These are phyloP conservation scores for Selaginella moellendorffii DNA, from an alignment of 75 land plant species.

Conservation along the genomic window DNA sequence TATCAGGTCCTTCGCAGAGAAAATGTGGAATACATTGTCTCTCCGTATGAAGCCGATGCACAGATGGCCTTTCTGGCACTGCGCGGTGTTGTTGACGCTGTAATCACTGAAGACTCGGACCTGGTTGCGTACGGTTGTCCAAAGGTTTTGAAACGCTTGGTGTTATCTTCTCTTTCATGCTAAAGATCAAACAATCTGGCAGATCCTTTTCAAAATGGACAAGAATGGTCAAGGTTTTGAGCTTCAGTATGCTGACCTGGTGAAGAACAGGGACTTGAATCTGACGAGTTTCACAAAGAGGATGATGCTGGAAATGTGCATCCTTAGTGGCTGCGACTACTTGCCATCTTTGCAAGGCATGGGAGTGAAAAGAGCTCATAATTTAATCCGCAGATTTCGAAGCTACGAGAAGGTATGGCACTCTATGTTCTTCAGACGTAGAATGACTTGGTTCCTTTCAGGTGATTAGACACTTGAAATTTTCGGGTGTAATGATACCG, in stretches of 20 bases:
- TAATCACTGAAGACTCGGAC: slow-evolving; percentile 93
- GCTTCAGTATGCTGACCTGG: slow-evolving; percentile 45
- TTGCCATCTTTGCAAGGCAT: slow-evolving; percentile 83
- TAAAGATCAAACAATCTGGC: too few species aligned
- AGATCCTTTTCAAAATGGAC: slow-evolving; percentile 98
- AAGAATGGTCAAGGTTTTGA: slow-evolving; percentile 86
- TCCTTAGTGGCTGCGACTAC: slow-evolving; percentile 95
- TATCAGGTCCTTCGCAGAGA: slow-evolving; percentile 67
- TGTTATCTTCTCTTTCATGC: neutral
- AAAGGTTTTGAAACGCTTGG: slow-evolving; percentile 26
- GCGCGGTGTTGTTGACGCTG: slow-evolving; percentile 54
- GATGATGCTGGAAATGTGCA: slow-evolving; percentile 96
- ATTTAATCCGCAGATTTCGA: slow-evolving; percentile 49
- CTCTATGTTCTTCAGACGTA: neutral
- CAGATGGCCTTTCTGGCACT: slow-evolving; percentile 82
- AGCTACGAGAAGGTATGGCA: slow-evolving; percentile 59
- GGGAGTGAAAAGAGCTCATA: slow-evolving; percentile 89
- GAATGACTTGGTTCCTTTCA: slow-evolving; percentile 18
- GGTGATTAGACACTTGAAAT: slow-evolving; percentile 73
- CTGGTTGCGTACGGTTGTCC: slow-evolving; percentile 82
- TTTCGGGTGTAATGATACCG: slow-evolving; percentile 46
- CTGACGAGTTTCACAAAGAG: slow-evolving; percentile 63
- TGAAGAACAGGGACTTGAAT: slow-evolving; percentile 52
- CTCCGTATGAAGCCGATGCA: slow-evolving; percentile 98
- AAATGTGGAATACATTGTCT: slow-evolving; percentile 67